Evolutionary conservation across 352 stramenopile species (phyloP), one percentile per base, ranked within the genome.

Genomic region (Phytophthora kernoviae): DNA sequence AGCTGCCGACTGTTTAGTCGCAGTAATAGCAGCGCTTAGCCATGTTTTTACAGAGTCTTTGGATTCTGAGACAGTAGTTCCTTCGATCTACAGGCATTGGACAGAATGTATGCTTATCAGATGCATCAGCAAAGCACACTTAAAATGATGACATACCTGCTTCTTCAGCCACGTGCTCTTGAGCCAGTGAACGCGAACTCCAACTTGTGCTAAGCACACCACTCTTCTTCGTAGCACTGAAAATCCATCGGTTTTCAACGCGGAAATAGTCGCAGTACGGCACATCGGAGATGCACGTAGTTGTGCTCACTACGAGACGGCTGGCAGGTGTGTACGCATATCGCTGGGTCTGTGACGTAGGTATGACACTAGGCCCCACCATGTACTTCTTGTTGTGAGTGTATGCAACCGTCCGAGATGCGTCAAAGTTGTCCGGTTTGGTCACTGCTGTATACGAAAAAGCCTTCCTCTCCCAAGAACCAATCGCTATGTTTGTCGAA

Each of bases 381-480:
- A 96, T 91, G 57, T 94, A 94, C 62, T 96, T 94, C 59, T 96
- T 96, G 74, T 96, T 92, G 76, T 93, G 84, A 1, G 64, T 84
- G 53, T 87, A 93, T 4, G 66, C 72, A 1, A 93, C 78, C 6
- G 64, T 47, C 0, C 87, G 76, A 46, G 71, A 74, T 17, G 64
- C 80, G 46, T 91, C 65, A 46, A 94, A 93, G 5, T 47, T 84
- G 33, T 94, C 84, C 1, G 76, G 48, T 7, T 71, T 88, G 8
- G 42, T 58, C 2, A 91, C 70, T 4, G 81, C 79, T 15, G 81
- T 84, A 63, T 90, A 90, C 10, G 60, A 68, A 15, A 74, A 34
- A 3, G 69, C 40, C 18, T 68, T 62, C 30, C 73, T 70, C 12
- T 75, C 54, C 87, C 87, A 96, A 2, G 57, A 36, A 10, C 66